phyloP scores from a whole-genome alignment of 306 rosid species.

The Mimosa pudica region DNA sequence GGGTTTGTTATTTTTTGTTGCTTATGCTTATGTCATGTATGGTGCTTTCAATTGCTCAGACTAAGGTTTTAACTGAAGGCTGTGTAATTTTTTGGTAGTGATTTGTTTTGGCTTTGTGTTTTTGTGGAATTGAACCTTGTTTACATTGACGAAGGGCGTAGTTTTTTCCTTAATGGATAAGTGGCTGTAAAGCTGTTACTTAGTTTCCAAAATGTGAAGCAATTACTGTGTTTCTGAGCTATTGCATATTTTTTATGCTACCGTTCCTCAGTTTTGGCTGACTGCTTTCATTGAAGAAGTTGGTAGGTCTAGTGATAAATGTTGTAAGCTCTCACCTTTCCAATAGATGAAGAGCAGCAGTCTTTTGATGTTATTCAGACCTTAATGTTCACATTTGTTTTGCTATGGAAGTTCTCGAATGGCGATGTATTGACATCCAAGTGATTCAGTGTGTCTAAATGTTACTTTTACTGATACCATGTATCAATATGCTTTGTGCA shows the following conservation, averaged over 20 bases:
- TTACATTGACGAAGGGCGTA: neutral
- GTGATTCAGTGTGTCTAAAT: neutral
- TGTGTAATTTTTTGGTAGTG: neutral
- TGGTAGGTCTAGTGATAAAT: neutral
- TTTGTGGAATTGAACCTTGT: neutral
- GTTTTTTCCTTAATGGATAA: neutral
- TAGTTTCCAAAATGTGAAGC: neutral
- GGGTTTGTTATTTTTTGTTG: neutral
- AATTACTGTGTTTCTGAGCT: neutral
- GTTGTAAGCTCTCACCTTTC: neutral
- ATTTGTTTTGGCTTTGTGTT: neutral
- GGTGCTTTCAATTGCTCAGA: slow-evolving; percentile 2
- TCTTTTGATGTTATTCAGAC: neutral
- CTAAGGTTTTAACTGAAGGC: neutral
- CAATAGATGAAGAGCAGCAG: neutral
- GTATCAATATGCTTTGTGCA: slow-evolving; percentile 22
- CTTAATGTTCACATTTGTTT: neutral
- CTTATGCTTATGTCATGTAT: neutral
- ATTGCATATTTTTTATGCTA: neutral
- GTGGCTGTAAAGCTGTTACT: neutral
- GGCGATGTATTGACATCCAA: neutral
- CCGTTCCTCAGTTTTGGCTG: neutral
- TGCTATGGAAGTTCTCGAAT: neutral
- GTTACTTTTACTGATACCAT: slow-evolving; percentile 17
- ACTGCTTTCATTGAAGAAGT: neutral